Percentiles rank a stretch among this genome's conserved stretches.
Evolutionary conservation across 106 monocot species (phyloP).

Genomic region (Cymbidium sinense): DNA sequence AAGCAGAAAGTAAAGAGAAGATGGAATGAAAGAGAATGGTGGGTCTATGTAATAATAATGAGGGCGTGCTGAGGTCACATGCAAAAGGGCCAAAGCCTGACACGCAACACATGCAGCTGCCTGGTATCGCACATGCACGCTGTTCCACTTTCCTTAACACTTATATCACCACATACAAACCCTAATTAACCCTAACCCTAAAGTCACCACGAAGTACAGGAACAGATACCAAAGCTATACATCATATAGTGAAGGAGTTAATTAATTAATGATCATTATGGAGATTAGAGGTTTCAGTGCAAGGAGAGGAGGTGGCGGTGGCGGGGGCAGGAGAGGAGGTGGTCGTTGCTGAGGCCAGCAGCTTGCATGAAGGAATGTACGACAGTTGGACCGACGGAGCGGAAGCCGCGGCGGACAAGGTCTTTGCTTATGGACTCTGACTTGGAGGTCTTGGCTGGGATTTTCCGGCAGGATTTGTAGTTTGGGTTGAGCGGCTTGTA

Average conservation of each 20-base stretch:
- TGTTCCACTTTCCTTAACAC: not conserved
- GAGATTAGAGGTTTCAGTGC: slow-evolving; percentile 3
- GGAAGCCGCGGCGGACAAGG: slow-evolving; percentile 79
- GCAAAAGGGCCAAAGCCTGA: not conserved
- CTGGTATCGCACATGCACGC: not conserved
- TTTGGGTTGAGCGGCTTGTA: slow-evolving; percentile 53
- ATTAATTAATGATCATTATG: too few relatives aligned
- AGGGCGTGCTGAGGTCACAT: not conserved
- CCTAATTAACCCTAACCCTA: not conserved
- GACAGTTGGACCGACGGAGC: slow-evolving; percentile 81
- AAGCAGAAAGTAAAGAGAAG: not conserved
- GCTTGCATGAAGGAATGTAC: slow-evolving; percentile 94
- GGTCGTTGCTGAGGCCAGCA: slow-evolving; percentile 83
- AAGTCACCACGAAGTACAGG: not conserved
- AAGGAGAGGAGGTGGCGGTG: slow-evolving; percentile 43
- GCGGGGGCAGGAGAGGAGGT: slow-evolving; percentile 69
- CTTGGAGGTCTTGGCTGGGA: slow-evolving; percentile 84
- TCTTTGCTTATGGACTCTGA: slow-evolving; percentile 91
- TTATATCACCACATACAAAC: not conserved
- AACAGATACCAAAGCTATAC: not conserved
- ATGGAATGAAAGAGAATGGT: not conserved
- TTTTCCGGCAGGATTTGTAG: slow-evolving; percentile 71
- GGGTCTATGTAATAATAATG: slow-evolving; percentile 1
- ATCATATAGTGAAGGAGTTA: not conserved
- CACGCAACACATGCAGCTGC: slow-evolving; percentile 5